phyloP scores from a whole-genome alignment of 2,329 filamentous ascomycete species.

The Fusarium burgessii region DNA sequence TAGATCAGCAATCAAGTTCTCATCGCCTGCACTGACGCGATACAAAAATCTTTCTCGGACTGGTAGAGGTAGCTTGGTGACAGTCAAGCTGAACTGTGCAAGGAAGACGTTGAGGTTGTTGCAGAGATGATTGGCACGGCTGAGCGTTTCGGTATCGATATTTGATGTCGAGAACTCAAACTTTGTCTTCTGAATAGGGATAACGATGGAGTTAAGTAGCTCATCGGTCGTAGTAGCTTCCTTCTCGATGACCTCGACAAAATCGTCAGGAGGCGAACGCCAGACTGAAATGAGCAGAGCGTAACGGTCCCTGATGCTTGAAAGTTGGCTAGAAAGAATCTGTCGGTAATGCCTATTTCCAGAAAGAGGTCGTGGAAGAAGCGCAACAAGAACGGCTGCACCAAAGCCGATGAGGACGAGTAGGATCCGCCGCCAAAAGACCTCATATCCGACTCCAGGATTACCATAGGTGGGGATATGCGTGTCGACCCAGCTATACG shows the following conservation, averaged over 20 bases:
- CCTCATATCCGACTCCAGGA: conserved; percentile 15
- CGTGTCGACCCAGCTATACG: conserved; percentile 40
- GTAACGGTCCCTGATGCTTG: conserved; percentile 16
- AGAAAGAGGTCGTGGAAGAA: conserved; percentile 5
- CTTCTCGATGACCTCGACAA: conserved; percentile 16
- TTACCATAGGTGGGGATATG: conserved; percentile 35
- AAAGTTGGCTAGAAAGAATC: conserved; percentile 15
- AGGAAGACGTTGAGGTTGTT: conserved; percentile 21
- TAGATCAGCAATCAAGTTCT: conserved; percentile 10
- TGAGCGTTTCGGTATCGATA: conserved; percentile 14
- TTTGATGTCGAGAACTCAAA: conserved; percentile 28
- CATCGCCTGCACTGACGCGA: conserved; percentile 8
- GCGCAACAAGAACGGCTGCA: conserved; percentile 10
- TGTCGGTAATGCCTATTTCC: conserved; percentile 20
- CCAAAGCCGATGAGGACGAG: conserved; percentile 24
- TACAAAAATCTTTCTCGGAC: conserved; percentile 17
- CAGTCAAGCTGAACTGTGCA: conserved; percentile 16
- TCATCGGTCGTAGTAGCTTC: conserved; percentile 14
- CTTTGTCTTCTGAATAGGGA: conserved; percentile 18
- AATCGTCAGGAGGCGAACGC: conserved; percentile 10
- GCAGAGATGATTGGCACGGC: conserved; percentile 14
- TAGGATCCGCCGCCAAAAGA: conserved; percentile 20
- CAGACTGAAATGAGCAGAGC: conserved; percentile 12
- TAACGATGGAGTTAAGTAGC: conserved; percentile 7
- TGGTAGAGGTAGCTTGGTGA: conserved; percentile 8